Conservation (phyloP, 2,329 filamentous ascomycete species). For the Aspergillus quadrilineatus region DNA sequence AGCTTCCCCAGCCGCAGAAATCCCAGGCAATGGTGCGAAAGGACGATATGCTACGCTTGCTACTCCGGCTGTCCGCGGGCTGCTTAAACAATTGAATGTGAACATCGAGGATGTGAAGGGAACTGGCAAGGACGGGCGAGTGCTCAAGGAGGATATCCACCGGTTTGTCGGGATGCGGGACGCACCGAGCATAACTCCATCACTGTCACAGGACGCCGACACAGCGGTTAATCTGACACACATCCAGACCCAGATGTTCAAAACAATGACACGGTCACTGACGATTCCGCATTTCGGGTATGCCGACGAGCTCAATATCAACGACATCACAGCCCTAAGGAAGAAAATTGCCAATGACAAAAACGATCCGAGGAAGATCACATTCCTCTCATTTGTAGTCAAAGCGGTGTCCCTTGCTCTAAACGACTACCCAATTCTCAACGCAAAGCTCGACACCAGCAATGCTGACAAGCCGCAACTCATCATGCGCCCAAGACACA, state of each 20-base stretch:
- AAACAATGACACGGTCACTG: slow-evolving; percentile 89
- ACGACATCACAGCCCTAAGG: slow-evolving; percentile 69
- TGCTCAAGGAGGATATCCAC: slow-evolving; percentile 88
- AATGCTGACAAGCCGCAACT: slow-evolving; percentile 68
- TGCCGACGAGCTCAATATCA: slow-evolving; percentile 83
- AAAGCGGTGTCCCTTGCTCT: slow-evolving; percentile 90
- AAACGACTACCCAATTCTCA: slow-evolving; percentile 78
- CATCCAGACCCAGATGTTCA: slow-evolving; percentile 93
- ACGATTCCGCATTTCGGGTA: slow-evolving; percentile 94
- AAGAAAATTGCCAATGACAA: slow-evolving; percentile 67
- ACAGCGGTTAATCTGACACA: slow-evolving; percentile 68
- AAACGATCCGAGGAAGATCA: slow-evolving; percentile 63
- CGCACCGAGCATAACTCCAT: slow-evolving; percentile 30
- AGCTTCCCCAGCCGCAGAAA: slow-evolving; percentile 10
- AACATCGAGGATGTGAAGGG: slow-evolving; percentile 77
- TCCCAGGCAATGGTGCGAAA: slow-evolving; percentile 18
- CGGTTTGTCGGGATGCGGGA: slow-evolving; percentile 62
- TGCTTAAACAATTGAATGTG: slow-evolving; percentile 76
- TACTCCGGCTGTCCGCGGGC: slow-evolving; percentile 86
- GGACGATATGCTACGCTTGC: slow-evolving; percentile 74
- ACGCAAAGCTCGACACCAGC: slow-evolving; percentile 72
- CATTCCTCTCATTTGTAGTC: slow-evolving; percentile 90
- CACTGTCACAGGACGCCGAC: slow-evolving; percentile 61
- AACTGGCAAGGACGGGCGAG: slow-evolving; percentile 85
- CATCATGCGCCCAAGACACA: slow-evolving; percentile 78